Conservation (phyloP, 169 alveolate species). For the Plasmodium reichenowi region DNA sequence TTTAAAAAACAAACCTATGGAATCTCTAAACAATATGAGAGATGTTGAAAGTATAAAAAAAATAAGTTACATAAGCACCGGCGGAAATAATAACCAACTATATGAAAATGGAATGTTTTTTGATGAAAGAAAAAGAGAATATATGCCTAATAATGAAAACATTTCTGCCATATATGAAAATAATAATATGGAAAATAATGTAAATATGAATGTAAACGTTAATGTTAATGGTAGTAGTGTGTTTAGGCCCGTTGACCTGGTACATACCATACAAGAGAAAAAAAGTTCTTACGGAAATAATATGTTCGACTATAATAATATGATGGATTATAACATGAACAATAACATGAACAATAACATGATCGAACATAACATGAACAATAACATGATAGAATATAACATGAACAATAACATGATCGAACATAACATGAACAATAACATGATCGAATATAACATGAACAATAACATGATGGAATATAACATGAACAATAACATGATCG, state of each 20-base stretch:
- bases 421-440: neutral
- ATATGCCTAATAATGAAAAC: neutral
- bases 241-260: neutral
- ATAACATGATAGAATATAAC: too few relatives aligned
- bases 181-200: slow-evolving; percentile 1
- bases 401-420: neutral
- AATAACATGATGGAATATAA: neutral
- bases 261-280: slow-evolving; percentile 2
- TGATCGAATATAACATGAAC: too few relatives aligned
- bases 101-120: neutral
- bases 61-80: slow-evolving; percentile 4
- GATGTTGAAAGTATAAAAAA: slow-evolving; percentile 28
- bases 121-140: slow-evolving; percentile 29
- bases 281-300: neutral
- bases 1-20: slow-evolving; percentile 34
- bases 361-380: too few relatives aligned
- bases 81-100: neutral
- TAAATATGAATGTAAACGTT: neutral
- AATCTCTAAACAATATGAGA: slow-evolving; percentile 4
- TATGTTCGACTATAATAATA: neutral
- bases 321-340: too few relatives aligned
- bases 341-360: too few relatives aligned
- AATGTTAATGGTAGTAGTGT: neutral
- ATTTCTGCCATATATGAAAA: neutral
- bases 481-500: neutral